Evolutionary conservation across 2,329 filamentous ascomycete genomes (phyloP), one percentile per base, ranked within the genome.

Genomic region (Penicillium crustosum): DNA sequence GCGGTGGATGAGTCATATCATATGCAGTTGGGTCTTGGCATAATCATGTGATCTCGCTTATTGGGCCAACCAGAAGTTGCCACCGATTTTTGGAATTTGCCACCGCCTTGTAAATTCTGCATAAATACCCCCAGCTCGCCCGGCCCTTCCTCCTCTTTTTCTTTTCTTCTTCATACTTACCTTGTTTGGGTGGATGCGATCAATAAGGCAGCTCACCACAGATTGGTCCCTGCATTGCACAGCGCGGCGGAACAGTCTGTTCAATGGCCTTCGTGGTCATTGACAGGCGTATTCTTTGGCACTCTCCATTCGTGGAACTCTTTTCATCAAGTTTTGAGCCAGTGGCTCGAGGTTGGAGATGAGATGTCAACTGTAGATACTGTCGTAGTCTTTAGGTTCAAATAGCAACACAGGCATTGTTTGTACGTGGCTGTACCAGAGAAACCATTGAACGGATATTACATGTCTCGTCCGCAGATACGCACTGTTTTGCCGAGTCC

Each of bases 211-310:
- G 72, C 68, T 68, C 68, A 74, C 75, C 74, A 78, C 75, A 69
- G 70, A 73, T 72, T 73, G 75, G 79, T 77, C 76, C 79, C 81
- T 82, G 77, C 81, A 83, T 83, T 83, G 81, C 81, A 83, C 81
- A 82, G 67, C 80, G 80, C 75, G 80, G 81, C 68, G 79, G 77
- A 77, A 74, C 78, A 71, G 66, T 74, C 63, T 70, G 73, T 78
- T 77, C 76, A 79, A 78, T 74, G 76, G 77, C 73, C 69, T 80
- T 70, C 68, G 69, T 31, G 71, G 70, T 72, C 70, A 70, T 72
- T 73, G 71, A 72, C 70, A 73, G 70, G 71, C 71, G 71, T 65
- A 73, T 73, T 73, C 70, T 73, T 74, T 74, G 71, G 70, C 70
- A 72, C 66, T 56, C 67, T 70, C 68, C 66, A 68, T 62, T 61